Percentiles rank a stretch among this genome's conserved stretches.
Conservation (phyloP, 371 early-diverging fungal species). For the Chytridiales sp. region DNA sequence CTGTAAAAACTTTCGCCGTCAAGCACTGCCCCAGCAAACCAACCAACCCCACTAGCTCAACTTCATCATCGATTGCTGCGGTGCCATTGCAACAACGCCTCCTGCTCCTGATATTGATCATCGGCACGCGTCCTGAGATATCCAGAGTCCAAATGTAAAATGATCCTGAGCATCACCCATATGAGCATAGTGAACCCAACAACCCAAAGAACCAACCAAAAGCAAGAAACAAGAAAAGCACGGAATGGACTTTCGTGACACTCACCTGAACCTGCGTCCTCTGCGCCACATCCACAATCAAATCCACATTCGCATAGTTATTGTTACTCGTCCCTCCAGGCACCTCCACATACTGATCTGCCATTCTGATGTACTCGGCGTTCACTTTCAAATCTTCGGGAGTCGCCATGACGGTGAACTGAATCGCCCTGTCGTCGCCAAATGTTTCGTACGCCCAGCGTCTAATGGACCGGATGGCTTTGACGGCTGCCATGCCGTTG, state of each 20-base stretch:
- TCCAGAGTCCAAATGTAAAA: not conserved
- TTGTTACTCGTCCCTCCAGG: constrained; percentile 95
- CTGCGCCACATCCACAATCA: constrained; percentile 97
- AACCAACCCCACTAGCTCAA: too few species aligned
- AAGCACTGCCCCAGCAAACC: too few species aligned
- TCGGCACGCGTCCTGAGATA: too few species aligned
- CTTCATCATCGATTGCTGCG: too few species aligned
- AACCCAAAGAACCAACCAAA: not conserved
- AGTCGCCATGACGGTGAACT: constrained; percentile 98
- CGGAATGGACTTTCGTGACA: too few species aligned
- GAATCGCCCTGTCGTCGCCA: constrained; percentile 92
- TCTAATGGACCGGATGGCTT: constrained; percentile 96
- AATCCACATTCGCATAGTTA: constrained; percentile 97
- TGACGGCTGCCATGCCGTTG: constrained; percentile 99
- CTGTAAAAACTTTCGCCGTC: not conserved
- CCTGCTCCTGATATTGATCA: too few species aligned
- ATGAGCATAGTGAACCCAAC: not conserved
- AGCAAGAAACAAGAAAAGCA: constrained; percentile 17
- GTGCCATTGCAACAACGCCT: too few species aligned
- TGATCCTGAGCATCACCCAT: not conserved
- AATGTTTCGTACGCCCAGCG: constrained; percentile 98
- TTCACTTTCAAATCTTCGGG: constrained; percentile 96
- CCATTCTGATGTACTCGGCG: constrained; percentile 98
- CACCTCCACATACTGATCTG: constrained; percentile 96
- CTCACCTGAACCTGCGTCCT: constrained; percentile 88